Evolutionary conservation across 306 rosid genomes (phyloP).

Genomic region (Arachis hypogaea): DNA sequence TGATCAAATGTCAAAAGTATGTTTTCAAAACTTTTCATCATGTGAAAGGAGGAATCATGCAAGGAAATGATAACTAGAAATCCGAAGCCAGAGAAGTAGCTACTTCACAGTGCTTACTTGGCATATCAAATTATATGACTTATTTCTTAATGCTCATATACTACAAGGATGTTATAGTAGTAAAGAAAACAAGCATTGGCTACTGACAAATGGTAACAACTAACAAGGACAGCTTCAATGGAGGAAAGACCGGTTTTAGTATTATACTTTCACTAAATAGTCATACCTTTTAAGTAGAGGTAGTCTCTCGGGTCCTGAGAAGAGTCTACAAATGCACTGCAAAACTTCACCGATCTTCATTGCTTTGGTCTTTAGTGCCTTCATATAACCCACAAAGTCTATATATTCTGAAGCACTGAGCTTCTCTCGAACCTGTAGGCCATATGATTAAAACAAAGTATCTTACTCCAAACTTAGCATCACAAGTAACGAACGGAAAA

Average conservation of each 20-base stretch:
- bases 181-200: constrained; percentile 10
- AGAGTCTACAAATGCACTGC: constrained; percentile 68
- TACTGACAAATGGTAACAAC: constrained; percentile 30
- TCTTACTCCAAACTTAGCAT: constrained; percentile 28
- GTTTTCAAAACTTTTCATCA: neutral
- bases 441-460: constrained; percentile 34
- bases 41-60: constrained; percentile 25
- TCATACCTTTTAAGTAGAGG: constrained; percentile 71
- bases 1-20: constrained; percentile 17
- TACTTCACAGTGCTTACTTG: constrained; percentile 22
- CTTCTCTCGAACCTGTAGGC: constrained; percentile 74
- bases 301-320: constrained; percentile 79
- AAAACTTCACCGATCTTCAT: constrained; percentile 77
- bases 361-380: constrained; percentile 87
- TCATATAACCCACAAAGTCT: constrained; percentile 81
- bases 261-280: neutral
- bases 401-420: constrained; percentile 72
- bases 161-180: constrained; percentile 27
- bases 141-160: constrained; percentile 20
- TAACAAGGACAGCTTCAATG: constrained; percentile 17
- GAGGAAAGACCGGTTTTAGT: constrained; percentile 14
- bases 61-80: constrained; percentile 18
- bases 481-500: constrained; percentile 18
- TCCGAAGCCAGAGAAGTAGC: constrained; percentile 8
- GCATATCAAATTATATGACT: constrained; percentile 17